phyloP scores from a whole-genome alignment of 2,329 filamentous ascomycete species.

The Neofusicoccum kwambonambiense region DNA sequence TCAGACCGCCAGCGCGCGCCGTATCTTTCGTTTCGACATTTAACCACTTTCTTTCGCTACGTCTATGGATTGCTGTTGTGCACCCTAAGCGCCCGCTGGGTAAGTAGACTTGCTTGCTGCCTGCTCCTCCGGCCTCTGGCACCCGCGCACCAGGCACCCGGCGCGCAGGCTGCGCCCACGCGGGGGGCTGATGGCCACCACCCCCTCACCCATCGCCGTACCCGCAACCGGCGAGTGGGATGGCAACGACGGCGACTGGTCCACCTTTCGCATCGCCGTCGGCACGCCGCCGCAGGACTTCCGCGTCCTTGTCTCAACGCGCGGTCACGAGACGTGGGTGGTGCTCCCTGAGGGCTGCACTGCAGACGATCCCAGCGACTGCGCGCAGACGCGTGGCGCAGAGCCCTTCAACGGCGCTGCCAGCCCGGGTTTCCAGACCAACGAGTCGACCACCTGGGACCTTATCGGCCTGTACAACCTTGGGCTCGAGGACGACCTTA shows the following conservation, averaged over 20 bases:
- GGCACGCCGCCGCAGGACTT: constrained; percentile 41
- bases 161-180: too few species aligned
- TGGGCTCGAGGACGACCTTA: constrained; percentile 31
- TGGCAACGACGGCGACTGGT: constrained; percentile 43
- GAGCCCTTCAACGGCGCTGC: constrained; percentile 31
- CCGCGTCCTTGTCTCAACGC: constrained; percentile 33
- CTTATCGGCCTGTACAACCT: constrained; percentile 32
- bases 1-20: too few species aligned
- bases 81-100: too few species aligned
- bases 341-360: constrained; percentile 36
- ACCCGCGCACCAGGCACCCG: too few species aligned
- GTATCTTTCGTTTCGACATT: too few species aligned
- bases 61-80: too few species aligned
- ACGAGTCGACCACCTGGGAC: constrained; percentile 32
- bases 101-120: too few species aligned
- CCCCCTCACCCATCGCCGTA: too few species aligned
- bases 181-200: too few species aligned
- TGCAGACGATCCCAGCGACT: constrained; percentile 26
- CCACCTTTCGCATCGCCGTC: constrained; percentile 40
- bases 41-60: too few species aligned
- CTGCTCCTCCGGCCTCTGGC: too few species aligned
- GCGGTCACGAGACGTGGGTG: constrained; percentile 31
- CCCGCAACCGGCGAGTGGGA: constrained; percentile 28
- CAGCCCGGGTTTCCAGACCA: constrained; percentile 33
- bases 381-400: constrained; percentile 30